phyloP scores from a whole-genome alignment of 148 eudicot species.

The Mesembryanthemum crystallinum region DNA sequence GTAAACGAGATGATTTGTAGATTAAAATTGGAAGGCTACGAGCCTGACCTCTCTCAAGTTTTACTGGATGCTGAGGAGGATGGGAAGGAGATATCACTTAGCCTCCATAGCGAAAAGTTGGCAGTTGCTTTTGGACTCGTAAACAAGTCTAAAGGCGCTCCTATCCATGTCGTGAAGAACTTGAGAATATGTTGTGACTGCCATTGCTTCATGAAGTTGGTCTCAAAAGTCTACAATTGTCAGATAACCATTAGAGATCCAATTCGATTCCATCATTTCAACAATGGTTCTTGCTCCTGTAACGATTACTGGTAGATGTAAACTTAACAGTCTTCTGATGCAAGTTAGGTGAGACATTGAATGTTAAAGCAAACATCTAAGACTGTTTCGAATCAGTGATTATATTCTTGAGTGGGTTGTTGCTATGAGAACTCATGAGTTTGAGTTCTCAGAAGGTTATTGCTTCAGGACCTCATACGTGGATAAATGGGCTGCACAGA shows the following conservation, averaged over 20 bases:
- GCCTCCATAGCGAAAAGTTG: constrained; percentile 11
- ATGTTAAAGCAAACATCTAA: too few species aligned
- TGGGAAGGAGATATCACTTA: constrained; percentile 13
- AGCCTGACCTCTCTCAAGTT: constrained; percentile 17
- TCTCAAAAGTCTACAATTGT: constrained; percentile 8
- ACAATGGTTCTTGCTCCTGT: constrained; percentile 4
- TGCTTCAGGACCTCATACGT: background rate
- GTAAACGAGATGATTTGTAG: constrained; percentile 5
- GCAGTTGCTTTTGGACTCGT: constrained; percentile 12
- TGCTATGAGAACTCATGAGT: background rate
- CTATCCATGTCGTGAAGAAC: constrained; percentile 10
- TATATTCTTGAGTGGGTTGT: background rate
- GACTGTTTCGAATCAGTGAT: too few species aligned
- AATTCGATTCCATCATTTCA: constrained; percentile 7
- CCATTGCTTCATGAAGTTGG: constrained; percentile 8
- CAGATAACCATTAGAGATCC: constrained; percentile 7
- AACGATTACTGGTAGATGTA: constrained; percentile 8
- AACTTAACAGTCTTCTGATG: too few species aligned
- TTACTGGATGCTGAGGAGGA: constrained; percentile 10
- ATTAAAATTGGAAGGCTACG: background rate
- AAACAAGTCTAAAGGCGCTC: constrained; percentile 1
- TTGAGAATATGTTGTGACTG: constrained; percentile 14
- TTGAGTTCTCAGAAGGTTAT: background rate
- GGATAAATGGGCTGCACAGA: background rate
- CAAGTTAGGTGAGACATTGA: too few species aligned